Base-by-base conservation (phyloP, 2,329 filamentous ascomycete species). In the Penicillium sp. region DNA sequence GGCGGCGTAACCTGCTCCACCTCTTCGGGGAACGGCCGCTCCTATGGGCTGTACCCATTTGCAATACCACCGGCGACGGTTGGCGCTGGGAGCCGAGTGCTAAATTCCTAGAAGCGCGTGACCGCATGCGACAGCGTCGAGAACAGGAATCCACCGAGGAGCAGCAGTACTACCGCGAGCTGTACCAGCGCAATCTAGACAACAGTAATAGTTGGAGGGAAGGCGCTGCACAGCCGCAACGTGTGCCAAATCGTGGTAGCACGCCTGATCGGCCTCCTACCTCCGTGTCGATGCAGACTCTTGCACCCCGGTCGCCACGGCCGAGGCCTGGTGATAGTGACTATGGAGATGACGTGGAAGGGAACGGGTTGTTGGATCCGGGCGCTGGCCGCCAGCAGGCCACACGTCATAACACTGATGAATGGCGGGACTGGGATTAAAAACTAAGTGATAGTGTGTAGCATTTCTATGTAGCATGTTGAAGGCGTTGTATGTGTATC, bases 41-140 rank as follows among this genome's bases (percentile, higher is more conserved):
- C 27, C 79, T 94, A 9, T 97, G 94, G 93, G 77, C 81, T 29
- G 60, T 97, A 1, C 94, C 94, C 0, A 78, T 97, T 45, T 86
- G 84, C 73, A 97, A 89, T 69, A 96, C 92, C 2, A 90, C 86
- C 0, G 93, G 93, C 34, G 91, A 99, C 72, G 94, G 94, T 23
- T 99, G 93, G 93, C 82, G 81, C 44, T 99, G 94, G 94, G 92
- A 97, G 68, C 84, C 92, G 0, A 95, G 87, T 68, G 82, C 84
- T 1, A 85, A 84, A 63, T 99, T 94, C 89, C 61, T 90, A 3
- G 85, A 87, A 36, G 89, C 87, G 10, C 70, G 72, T 50, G 72
- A 76, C 9, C 61, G 65, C 4, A 55, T 73, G 29, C 69, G 73
- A 15, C 52, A 63, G 19, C 62, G 59, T 31, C 65, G 69, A 16